Conservation (phyloP, 306 rosid species). For the Castanea mollissima region DNA sequence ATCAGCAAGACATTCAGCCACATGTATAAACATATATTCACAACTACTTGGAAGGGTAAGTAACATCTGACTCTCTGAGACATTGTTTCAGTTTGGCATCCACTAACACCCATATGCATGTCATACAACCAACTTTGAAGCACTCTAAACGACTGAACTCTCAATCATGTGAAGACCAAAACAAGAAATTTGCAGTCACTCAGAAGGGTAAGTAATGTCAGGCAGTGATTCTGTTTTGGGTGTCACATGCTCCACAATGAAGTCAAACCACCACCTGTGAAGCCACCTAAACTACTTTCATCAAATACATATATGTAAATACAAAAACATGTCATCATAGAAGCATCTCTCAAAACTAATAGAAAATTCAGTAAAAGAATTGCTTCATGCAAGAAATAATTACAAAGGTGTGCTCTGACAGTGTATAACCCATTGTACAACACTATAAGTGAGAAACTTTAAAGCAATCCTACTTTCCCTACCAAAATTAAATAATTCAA, state of each 20-base stretch:
- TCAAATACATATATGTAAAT: not conserved
- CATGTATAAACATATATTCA: not conserved
- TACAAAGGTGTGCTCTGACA: not conserved
- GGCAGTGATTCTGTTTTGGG: not conserved
- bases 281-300: not conserved
- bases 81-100: not conserved
- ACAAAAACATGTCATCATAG: not conserved
- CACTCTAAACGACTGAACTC: not conserved
- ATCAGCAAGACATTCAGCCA: slow-evolving; percentile 16
- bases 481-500: slow-evolving; percentile 19
- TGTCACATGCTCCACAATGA: not conserved
- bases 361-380: not conserved
- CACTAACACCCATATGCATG: slow-evolving; percentile 13
- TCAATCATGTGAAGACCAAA: not conserved
- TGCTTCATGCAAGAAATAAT: not conserved
- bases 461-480: not conserved
- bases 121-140: not conserved
- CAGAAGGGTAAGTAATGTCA: no score
- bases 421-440: not conserved
- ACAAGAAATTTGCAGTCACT: not conserved
- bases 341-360: not conserved
- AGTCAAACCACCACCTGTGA: not conserved
- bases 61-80: not conserved
- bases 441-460: not conserved
- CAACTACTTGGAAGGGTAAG: not conserved